These are phyloP conservation scores for Leersia perrieri DNA, from an alignment of 176 grass and related monocot species.

Conservation along the genomic window DNA sequence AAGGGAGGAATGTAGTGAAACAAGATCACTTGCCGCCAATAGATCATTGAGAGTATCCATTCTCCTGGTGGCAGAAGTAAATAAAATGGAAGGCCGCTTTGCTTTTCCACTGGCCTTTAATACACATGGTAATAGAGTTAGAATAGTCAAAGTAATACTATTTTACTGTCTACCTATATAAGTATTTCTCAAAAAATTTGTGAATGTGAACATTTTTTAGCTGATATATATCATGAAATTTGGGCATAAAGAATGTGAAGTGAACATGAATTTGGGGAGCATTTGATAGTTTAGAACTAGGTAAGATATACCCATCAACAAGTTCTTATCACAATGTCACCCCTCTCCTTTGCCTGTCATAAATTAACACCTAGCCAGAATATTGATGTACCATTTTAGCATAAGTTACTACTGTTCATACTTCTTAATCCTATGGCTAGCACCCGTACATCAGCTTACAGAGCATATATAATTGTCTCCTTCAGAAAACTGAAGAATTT, in stretches of 20 bases:
- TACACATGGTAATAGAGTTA: conserved; percentile 2
- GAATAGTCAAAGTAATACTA: background rate
- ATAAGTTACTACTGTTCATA: background rate
- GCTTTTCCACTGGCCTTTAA: conserved; percentile 56
- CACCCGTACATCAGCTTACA: background rate
- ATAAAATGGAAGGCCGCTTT: conserved; percentile 63
- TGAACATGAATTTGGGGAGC: background rate
- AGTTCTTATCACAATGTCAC: background rate
- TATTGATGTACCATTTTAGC: background rate
- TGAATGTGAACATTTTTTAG: too few relatives aligned
- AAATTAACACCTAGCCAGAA: background rate
- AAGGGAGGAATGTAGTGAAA: conserved; percentile 74
- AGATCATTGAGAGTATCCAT: conserved; percentile 98
- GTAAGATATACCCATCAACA: background rate
- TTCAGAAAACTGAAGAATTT: background rate
- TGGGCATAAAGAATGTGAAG: background rate
- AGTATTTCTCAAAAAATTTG: background rate
- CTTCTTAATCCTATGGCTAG: background rate
- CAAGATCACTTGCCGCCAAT: conserved; percentile 83
- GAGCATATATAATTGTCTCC: background rate
- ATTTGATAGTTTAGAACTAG: background rate
- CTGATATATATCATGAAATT: too few relatives aligned
- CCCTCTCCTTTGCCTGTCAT: background rate
- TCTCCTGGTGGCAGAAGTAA: conserved; percentile 85
- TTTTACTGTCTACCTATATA: background rate